phyloP scores from a whole-genome alignment of 2,329 filamentous ascomycete species.

The Colletotrichum theobromicola region DNA sequence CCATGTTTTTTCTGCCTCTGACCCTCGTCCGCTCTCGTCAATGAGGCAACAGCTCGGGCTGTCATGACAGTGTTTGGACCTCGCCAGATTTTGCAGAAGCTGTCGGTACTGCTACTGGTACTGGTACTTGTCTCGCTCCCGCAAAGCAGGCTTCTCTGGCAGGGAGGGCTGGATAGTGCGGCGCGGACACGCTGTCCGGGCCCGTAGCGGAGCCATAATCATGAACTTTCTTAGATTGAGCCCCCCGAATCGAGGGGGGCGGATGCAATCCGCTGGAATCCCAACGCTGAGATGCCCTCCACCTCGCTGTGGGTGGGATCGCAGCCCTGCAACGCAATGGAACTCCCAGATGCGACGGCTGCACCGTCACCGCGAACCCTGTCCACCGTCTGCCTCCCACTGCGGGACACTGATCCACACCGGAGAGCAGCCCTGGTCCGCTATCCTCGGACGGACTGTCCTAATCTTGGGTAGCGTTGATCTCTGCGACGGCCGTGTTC shows the following conservation, averaged over 20 bases:
- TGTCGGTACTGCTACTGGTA: background rate
- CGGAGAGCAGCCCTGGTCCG: background rate
- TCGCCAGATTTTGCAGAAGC: background rate
- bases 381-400: background rate
- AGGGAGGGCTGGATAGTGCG: background rate
- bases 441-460: background rate
- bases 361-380: background rate
- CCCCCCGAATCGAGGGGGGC: conserved; percentile 2
- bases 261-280: background rate
- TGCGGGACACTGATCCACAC: background rate
- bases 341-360: background rate
- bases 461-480: background rate
- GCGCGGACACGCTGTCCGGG: conserved; percentile 7
- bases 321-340: background rate
- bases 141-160: background rate
- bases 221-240: conserved; percentile 17
- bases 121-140: background rate
- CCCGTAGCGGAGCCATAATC: conserved; percentile 10
- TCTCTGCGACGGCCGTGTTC: background rate
- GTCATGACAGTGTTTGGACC: background rate
- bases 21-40: background rate
- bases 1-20: background rate
- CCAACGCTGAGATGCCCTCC: background rate
- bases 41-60: background rate
- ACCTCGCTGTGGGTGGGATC: background rate